Evolutionary conservation across 2,329 filamentous ascomycete species (phyloP).

Genomic region (Mycosphaerella sp.): DNA sequence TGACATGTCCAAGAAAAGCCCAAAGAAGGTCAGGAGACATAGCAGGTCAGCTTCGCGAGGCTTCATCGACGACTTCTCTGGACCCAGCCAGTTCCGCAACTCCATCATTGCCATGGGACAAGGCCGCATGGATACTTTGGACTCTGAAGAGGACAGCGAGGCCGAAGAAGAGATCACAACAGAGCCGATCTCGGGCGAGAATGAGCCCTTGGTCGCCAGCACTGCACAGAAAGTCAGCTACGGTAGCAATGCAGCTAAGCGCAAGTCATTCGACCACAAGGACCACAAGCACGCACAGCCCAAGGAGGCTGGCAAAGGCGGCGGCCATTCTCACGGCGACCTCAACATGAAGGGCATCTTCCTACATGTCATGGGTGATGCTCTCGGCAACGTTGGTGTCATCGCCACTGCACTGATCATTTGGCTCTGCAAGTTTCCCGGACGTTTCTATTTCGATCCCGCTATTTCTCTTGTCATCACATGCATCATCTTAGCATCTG

Average conservation of each 20-base stretch:
- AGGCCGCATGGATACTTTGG: slow-evolving; percentile 46
- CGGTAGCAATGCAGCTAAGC: slow-evolving; percentile 24
- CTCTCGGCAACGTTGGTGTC: slow-evolving; percentile 79
- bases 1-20: slow-evolving; percentile 3
- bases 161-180: slow-evolving; percentile 26
- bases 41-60: slow-evolving; percentile 54
- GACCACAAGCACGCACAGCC: slow-evolving; percentile 77
- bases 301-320: slow-evolving; percentile 51
- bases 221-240: slow-evolving; percentile 31
- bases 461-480: slow-evolving; percentile 92
- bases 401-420: slow-evolving; percentile 80
- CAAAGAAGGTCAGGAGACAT: slow-evolving; percentile 45
- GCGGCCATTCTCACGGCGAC: slow-evolving; percentile 74
- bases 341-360: slow-evolving; percentile 87
- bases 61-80: slow-evolving; percentile 61
- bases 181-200: slow-evolving; percentile 1
- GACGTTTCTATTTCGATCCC: slow-evolving; percentile 84
- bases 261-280: slow-evolving; percentile 34
- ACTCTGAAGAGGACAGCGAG: slow-evolving; percentile 52
- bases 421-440: slow-evolving; percentile 78
- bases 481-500: slow-evolving; percentile 63
- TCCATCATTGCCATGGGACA: slow-evolving; percentile 83
- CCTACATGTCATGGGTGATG: slow-evolving; percentile 69
- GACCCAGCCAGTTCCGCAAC: slow-evolving; percentile 83
- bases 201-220: slow-evolving; percentile 26